Base-by-base conservation (phyloP, 345 rosid species). In the Alliaria petiolata region DNA sequence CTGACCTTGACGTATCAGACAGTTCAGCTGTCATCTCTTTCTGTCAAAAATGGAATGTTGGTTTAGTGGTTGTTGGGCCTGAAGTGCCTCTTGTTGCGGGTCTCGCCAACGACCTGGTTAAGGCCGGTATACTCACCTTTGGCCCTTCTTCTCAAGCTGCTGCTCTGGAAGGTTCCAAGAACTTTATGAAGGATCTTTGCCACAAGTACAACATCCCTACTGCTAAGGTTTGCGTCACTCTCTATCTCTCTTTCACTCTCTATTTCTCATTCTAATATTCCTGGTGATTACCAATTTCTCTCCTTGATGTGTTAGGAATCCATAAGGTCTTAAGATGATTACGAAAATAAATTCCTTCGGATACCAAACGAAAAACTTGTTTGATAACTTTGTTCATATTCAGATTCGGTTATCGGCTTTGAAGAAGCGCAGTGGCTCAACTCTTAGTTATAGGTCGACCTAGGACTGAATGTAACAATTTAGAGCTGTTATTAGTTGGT, bases 71-170 rank as follows among this genome's bases (percentile, higher is more conserved):
- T 16, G 86, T 91, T 55, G 97, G 96, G 14, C 99, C 99, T 31
- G 97, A 95, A 85, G 93, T 88, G 72, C 95, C 97, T 53, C 87
- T 95, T 60, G 97, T 95, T 78, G 82, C 93, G 0, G 99, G 97
- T 43, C 92, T 95, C 39, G 84, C 86, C 11, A 93, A 89, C 82
- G 88, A 89, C 72, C 72, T 93, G 12, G 85, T 78, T 17, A 75
- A 83, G 56, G 89, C 86, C 7, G 83, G 90, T 44, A 86, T 91
- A 45, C 95, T 91, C 33, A 83, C 96, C 11, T 91, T 91, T 65
- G 99, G 99, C 7, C 96, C 96, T 51, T 91, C 99, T 33, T 87
- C 92, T 7, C 89, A 91, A 82, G 99, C 99, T 44, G 99, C 97
- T 63, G 96, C 95, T 57, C 70, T 95, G 73, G 97, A 95, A 86